Evolutionary conservation across 2,329 filamentous ascomycete species (phyloP).

Genomic region (Clarireedia paspali): DNA sequence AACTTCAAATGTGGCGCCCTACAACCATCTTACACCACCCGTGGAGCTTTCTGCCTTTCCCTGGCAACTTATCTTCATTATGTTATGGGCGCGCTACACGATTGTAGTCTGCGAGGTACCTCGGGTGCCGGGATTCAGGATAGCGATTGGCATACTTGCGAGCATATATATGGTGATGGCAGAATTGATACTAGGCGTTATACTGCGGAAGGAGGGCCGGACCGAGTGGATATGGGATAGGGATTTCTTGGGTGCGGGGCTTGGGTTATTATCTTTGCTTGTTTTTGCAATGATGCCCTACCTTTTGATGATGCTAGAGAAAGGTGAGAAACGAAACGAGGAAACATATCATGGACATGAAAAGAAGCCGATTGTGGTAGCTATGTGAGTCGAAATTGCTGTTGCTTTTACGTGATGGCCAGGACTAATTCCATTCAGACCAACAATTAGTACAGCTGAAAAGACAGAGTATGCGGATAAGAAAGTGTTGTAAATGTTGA

Average conservation of each 20-base stretch:
- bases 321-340: conserved; percentile 22
- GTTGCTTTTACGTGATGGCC: background rate
- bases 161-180: conserved; percentile 20
- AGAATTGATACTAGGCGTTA: conserved; percentile 15
- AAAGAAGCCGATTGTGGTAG: conserved; percentile 13
- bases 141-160: conserved; percentile 27
- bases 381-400: conserved; percentile 14
- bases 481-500: too few relatives aligned
- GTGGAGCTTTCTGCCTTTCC: conserved; percentile 13
- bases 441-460: background rate
- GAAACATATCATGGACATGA: conserved; percentile 23
- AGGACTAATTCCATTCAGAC: background rate
- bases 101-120: conserved; percentile 27
- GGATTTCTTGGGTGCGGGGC: conserved; percentile 9
- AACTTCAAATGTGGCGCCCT: conserved; percentile 10
- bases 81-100: conserved; percentile 22
- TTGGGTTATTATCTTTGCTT: conserved; percentile 10
- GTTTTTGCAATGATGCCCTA: conserved; percentile 24
- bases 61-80: conserved; percentile 15
- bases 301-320: conserved; percentile 25
- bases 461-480: background rate
- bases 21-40: conserved; percentile 16
- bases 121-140: conserved; percentile 23
- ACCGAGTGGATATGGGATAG: conserved; percentile 17
- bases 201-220: conserved; percentile 19